phyloP scores from a whole-genome alignment of 805 yeast species.

The Ogataea paradorogensis region DNA sequence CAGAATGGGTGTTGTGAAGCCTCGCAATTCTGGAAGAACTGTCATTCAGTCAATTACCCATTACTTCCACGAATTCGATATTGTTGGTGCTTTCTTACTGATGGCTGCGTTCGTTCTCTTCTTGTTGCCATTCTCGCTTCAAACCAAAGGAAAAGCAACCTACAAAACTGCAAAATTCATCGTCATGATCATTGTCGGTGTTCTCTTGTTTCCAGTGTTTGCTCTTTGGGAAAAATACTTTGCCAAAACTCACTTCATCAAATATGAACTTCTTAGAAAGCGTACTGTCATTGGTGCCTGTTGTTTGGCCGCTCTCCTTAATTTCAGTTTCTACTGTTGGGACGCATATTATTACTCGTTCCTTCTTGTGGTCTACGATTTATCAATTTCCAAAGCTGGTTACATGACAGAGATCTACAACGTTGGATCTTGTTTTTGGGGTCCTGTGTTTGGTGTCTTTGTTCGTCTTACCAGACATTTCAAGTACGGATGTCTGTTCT shows the following conservation, averaged over 20 bases:
- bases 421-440: constrained; percentile 27
- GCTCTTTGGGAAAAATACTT: constrained; percentile 35
- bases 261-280: constrained; percentile 25
- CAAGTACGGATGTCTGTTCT: constrained; percentile 23
- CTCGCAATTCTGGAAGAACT: constrained; percentile 19
- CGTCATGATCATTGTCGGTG: constrained; percentile 43
- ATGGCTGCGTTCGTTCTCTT: constrained; percentile 35
- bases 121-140: constrained; percentile 38
- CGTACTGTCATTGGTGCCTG: constrained; percentile 30
- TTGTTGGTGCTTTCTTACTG: constrained; percentile 35
- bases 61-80: constrained; percentile 36
- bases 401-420: constrained; percentile 27
- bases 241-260: constrained; percentile 28
- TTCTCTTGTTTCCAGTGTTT: constrained; percentile 33
- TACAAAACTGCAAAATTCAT: constrained; percentile 41
- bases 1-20: constrained; percentile 22
- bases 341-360: constrained; percentile 22
- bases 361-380: constrained; percentile 23
- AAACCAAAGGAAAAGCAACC: constrained; percentile 29
- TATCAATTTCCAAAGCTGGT: constrained; percentile 21
- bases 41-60: constrained; percentile 16
- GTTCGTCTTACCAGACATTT: constrained; percentile 22
- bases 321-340: constrained; percentile 28
- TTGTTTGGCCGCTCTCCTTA: constrained; percentile 13
- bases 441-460: constrained; percentile 21